Base-by-base conservation (phyloP, 2,329 filamentous ascomycete species). In the Fusarium albosuccineum region DNA sequence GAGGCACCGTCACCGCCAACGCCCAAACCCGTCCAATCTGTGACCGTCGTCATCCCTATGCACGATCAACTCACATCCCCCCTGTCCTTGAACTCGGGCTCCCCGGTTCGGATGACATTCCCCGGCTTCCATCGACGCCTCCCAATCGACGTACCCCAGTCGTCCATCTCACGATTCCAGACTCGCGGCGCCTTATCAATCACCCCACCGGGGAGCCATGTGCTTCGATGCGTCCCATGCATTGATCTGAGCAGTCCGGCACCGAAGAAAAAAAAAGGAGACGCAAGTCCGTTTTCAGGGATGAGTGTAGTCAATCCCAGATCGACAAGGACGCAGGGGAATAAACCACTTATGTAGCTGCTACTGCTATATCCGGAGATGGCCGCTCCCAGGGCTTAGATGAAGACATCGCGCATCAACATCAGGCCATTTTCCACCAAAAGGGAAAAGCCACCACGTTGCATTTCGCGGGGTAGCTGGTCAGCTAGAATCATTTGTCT, bases 391-490 rank as follows among this genome's bases (percentile, higher is more conserved):
- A 33, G 30, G 6, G 30, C 30, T 33, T 9, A 39, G n/a, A 46
- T 36, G 27, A 22, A 49, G 37, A 29, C 29, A 53, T 46, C 17
- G 57, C 53, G 53, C 62, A 53, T 69, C 59, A 68, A 42, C 66
- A 72, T 73, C 71, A 72, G 67, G 59, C 70, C 71, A 73, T 73
- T 68, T 62, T 49, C 54, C 49, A 70, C 58, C 56, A 51, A 55
- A 44, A 51, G 39, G 33, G 5, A 53, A 49, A 58, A 56, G 60
- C 57, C 51, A 67, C 59, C 56, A 62, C 52, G 70, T 74, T 74
- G 60, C 68, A 74, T 74, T 74, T 73, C 70, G 70, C 64, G 72
- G 72, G 71, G 71, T 70, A 71, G 52, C 56, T 53, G 17, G 34
- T 26, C 11, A 37, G 22, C 22, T 22, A 22, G 9, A 42, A 36